A percentile compares a stretch with the other conserved stretches of the same genome.
phyloP scores from a whole-genome alignment of 441 rosid genomes.

The Corymbia citriodora region DNA sequence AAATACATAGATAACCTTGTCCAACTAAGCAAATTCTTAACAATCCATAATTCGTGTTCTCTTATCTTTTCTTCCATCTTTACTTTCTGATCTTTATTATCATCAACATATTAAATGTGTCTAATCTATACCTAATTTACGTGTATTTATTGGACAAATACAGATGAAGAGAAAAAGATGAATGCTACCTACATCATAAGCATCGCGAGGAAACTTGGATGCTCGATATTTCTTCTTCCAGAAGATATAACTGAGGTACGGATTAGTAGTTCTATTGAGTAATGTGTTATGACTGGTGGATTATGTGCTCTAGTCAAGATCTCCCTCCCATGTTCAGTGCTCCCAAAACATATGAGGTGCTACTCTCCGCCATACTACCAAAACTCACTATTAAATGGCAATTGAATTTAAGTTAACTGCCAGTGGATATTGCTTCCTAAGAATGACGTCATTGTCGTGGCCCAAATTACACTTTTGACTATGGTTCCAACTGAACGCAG shows the following conservation, averaged over 20 bases:
- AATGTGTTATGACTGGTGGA: background rate
- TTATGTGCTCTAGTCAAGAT: background rate
- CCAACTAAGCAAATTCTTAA: background rate
- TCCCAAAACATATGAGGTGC: background rate
- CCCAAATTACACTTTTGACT: background rate
- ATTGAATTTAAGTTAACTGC: background rate
- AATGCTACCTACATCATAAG: constrained; percentile 75
- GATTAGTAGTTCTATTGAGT: background rate
- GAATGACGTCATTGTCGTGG: background rate
- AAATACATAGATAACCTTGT: background rate
- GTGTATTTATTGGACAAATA: background rate
- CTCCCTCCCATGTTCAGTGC: background rate
- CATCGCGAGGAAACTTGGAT: constrained; percentile 67
- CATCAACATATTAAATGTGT: background rate
- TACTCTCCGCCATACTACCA: background rate
- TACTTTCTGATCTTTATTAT: background rate
- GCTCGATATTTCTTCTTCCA: constrained; percentile 71
- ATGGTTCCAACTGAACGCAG: background rate
- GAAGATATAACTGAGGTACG: constrained; percentile 70
- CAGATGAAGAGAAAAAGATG: constrained; percentile 72
- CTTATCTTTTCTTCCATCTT: background rate
- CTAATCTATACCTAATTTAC: background rate
- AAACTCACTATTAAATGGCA: background rate
- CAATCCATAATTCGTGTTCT: background rate
- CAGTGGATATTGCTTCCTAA: background rate